These are phyloP conservation scores for Citrus reticulata DNA, from an alignment of 345 rosid species.

Conservation along the genomic window DNA sequence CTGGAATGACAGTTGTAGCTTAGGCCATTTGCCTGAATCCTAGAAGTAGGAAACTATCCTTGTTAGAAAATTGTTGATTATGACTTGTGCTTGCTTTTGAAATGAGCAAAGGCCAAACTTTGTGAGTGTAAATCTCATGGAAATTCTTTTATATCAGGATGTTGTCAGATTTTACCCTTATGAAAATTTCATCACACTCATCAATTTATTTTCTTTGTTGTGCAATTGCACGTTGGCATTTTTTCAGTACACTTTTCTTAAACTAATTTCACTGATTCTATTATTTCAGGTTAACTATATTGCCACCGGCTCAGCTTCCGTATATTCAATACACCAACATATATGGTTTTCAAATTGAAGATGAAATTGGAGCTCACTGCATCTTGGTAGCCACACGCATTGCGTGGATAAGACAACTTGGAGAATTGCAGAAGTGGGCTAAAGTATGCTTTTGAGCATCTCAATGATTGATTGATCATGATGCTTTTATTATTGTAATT, in stretches of 20 bases:
- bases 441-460: background rate
- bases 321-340: background rate
- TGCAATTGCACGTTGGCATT: background rate
- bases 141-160: background rate
- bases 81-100: slow-evolving; percentile 27
- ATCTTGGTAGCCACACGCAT: background rate
- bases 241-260: background rate
- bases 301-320: background rate
- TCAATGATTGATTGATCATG: background rate
- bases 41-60: slow-evolving; percentile 30
- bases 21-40: background rate
- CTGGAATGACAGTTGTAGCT: background rate
- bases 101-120: slow-evolving; percentile 20
- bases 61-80: slow-evolving; percentile 25
- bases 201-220: background rate
- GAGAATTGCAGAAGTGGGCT: background rate
- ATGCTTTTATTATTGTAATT: background rate
- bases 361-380: background rate
- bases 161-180: background rate
- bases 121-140: background rate
- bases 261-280: background rate
- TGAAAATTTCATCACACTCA: background rate
- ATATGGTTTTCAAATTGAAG: background rate
- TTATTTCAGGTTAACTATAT: background rate
- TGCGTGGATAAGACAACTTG: background rate